phyloP scores from a whole-genome alignment of 495 filamentous ascomycete genomes.

The Staphylotrichum longicolle region DNA sequence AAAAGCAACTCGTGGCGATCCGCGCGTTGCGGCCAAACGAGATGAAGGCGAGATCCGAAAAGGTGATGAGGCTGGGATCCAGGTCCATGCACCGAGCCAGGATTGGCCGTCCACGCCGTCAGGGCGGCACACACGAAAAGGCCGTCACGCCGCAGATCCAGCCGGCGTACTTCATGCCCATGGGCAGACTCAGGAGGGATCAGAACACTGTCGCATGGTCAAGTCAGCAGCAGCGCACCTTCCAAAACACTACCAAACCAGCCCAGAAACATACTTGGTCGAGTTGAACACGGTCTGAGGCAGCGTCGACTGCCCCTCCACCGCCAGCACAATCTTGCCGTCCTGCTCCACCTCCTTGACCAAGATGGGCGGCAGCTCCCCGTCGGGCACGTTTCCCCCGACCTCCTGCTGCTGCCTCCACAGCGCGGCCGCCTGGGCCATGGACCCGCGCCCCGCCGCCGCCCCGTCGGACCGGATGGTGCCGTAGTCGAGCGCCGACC shows the following conservation, averaged over 20 bases:
- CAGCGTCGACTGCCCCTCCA: conserved; percentile 88
- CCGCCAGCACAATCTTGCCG: conserved; percentile 74
- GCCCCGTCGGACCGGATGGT: conserved; percentile 60
- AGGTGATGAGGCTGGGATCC: conserved; percentile 71
- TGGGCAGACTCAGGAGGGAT: conserved; percentile 82
- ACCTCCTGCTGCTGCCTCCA: conserved; percentile 68
- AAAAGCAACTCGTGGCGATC: conserved; percentile 81
- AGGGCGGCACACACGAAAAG: conserved; percentile 68
- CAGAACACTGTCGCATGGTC: conserved; percentile 52
- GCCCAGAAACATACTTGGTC: conserved; percentile 58
- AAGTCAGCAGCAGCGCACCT: conserved; percentile 25
- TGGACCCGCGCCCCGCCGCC: conserved; percentile 52
- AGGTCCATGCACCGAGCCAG: conserved; percentile 87
- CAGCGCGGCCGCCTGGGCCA: conserved; percentile 67
- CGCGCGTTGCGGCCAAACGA: conserved; percentile 85
- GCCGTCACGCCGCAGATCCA: conserved; percentile 83
- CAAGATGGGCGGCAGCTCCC: conserved; percentile 73
- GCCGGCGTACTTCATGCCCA: conserved; percentile 85
- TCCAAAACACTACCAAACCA: background rate
- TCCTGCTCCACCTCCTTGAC: conserved; percentile 88
- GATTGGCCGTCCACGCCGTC: conserved; percentile 86
- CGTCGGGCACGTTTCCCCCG: conserved; percentile 47
- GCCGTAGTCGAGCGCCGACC: conserved; percentile 65
- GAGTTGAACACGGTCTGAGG: conserved; percentile 97
- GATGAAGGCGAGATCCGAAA: conserved; percentile 89